Evolutionary conservation across 345 rosid genomes (phyloP), one percentile per base, ranked within the genome.

Genomic region (Limnanthes douglasii): DNA sequence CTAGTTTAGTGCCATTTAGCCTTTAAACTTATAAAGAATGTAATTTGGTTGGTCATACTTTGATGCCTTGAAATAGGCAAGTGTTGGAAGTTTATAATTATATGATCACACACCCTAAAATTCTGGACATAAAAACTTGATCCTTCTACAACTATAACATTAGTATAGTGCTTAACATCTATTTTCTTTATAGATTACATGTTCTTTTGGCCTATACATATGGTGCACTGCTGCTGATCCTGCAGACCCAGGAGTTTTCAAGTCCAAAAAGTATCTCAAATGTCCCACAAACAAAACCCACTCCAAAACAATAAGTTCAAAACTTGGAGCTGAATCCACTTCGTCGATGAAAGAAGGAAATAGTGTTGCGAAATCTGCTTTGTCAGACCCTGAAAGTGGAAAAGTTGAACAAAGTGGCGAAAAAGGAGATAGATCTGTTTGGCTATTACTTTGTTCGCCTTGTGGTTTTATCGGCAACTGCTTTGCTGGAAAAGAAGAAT

Each of bases 171-270:
- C n/a, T n/a, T n/a, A n/a, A n/a, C n/a, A n/a, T n/a, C n/a, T n/a
- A n/a, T n/a, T n/a, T n/a, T 31, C 14, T 41, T 65, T 56, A 25
- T 53, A 78, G 86, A 72, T 83, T 54, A 54, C 61, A 11, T 70
- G 83, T 48, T 81, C 57, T 60, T 70, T 83, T 46, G 75, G 78
- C 27, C 75, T 78, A 39, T 78, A 78, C 52, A 64, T 78, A 37
- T 83, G 90, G 92, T 78, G 83, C 51, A 86, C 90, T 4, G 86
- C 83, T 6, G 70, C 95, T 10, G 86, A 83, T 66, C 95, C 83
- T 47, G 92, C 83, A n/a, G 92, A 78, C 43, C 55, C 65, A 2
- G 92, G 86, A 46, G 86, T 78, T 45, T 78, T 75, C 35, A 64
- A 56, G 52, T 83, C 86, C 8, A 78, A 75, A 48, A 83, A 90